These are phyloP conservation scores for Graphium sp. DNA, from an alignment of 2,329 filamentous ascomycete genomes.

Conservation along the genomic window DNA sequence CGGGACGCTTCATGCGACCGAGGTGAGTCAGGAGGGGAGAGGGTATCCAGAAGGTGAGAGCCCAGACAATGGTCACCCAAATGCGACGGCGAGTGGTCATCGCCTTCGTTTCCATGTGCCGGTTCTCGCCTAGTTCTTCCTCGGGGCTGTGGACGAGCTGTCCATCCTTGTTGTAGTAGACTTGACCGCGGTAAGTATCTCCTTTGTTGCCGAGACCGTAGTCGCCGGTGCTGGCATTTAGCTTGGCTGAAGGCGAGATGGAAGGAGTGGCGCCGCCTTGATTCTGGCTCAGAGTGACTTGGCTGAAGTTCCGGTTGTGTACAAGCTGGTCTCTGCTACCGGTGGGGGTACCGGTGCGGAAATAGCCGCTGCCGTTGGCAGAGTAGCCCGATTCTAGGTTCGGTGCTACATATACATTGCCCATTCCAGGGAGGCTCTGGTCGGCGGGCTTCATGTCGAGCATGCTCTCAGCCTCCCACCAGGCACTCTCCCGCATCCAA, in stretches of 20 bases:
- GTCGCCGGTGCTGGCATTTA: slow-evolving; percentile 50
- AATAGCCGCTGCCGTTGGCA: slow-evolving; percentile 50
- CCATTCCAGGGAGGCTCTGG: slow-evolving; percentile 12
- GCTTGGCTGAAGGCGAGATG: slow-evolving; percentile 38
- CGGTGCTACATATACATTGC: slow-evolving; percentile 14
- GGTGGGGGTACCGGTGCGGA: slow-evolving; percentile 45
- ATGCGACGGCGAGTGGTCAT: slow-evolving; percentile 47
- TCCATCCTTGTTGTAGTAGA: slow-evolving; percentile 58
- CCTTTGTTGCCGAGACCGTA: slow-evolving; percentile 82
- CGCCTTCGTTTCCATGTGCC: slow-evolving; percentile 55
- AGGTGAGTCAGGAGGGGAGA: slow-evolving; percentile 65
- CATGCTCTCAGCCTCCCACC: slow-evolving; percentile 98
- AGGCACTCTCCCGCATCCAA: slow-evolving; percentile 86
- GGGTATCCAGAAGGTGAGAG: slow-evolving; percentile 84
- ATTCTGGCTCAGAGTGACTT: slow-evolving; percentile 27
- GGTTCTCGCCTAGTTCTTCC: slow-evolving; percentile 59
- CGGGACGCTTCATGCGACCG: slow-evolving; percentile 91
- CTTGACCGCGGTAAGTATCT: slow-evolving; percentile 55
- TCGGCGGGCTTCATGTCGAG: slow-evolving; percentile 68
- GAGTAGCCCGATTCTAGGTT: slow-evolving; percentile 58
- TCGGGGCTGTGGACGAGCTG: slow-evolving; percentile 56
- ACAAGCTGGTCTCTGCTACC: slow-evolving; percentile 60
- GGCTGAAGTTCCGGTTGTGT: slow-evolving; percentile 37
- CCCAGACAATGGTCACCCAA: slow-evolving; percentile 77
- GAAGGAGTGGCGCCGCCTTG: slow-evolving; percentile 30